phyloP scores from a whole-genome alignment of 257 asterid genomes.

The Jacaranda mimosifolia region DNA sequence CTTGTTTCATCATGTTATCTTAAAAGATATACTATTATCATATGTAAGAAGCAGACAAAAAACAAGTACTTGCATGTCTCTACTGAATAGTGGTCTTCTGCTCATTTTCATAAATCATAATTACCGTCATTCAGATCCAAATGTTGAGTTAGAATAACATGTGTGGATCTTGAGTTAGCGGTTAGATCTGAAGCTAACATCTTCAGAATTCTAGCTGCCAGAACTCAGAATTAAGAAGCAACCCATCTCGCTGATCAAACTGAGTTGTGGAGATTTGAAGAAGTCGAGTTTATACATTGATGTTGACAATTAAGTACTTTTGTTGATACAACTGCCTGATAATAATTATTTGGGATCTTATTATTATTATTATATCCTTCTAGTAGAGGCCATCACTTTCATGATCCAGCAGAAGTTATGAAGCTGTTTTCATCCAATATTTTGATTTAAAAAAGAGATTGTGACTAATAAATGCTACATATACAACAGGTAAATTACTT shows the following conservation, averaged over 20 bases:
- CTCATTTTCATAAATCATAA: neutral
- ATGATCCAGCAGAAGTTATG: neutral
- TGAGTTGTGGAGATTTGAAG: neutral
- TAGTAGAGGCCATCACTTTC: neutral
- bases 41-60: neutral
- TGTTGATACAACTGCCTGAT: neutral
- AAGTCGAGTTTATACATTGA: neutral
- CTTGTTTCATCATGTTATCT: neutral
- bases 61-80: neutral
- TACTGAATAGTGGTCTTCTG: neutral
- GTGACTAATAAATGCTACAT: neutral
- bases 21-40: neutral
- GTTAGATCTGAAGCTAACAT: neutral
- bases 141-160: neutral
- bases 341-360: too few relatives aligned
- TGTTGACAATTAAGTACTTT: neutral
- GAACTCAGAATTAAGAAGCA: too few relatives aligned
- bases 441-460: neutral
- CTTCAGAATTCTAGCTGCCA: slow-evolving; percentile 2
- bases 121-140: neutral
- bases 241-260: too few relatives aligned
- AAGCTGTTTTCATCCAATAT: neutral
- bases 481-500: slow-evolving; percentile 42
- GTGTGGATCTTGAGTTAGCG: neutral
- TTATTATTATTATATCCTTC: neutral